Percentiles rank a stretch among this genome's conserved stretches.
phyloP scores from a whole-genome alignment of 2,329 filamentous ascomycete species.

The Alternaria gaisen region DNA sequence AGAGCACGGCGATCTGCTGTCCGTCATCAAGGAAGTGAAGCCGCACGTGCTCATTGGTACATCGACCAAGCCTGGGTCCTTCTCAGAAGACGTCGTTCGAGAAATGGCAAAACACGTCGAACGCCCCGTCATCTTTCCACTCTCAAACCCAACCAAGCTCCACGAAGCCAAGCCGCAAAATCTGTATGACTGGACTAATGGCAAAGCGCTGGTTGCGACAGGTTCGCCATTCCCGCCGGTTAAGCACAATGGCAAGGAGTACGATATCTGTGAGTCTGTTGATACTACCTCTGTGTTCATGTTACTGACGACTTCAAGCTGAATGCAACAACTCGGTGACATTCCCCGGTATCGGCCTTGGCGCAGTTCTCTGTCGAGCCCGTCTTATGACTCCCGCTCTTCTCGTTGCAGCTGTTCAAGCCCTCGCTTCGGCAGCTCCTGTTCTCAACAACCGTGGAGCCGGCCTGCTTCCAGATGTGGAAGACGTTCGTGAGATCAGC shows the following conservation, averaged over 20 bases:
- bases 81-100: slow-evolving; percentile 75
- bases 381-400: slow-evolving; percentile 76
- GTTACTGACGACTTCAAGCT: slow-evolving; percentile 57
- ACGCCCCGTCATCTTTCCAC: slow-evolving; percentile 84
- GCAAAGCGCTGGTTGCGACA: slow-evolving; percentile 80
- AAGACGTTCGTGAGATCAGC: slow-evolving; percentile 76
- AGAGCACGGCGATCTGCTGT: slow-evolving; percentile 66
- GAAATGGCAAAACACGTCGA: slow-evolving; percentile 79
- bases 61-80: slow-evolving; percentile 78
- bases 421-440: slow-evolving; percentile 75
- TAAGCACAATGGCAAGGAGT: slow-evolving; percentile 63
- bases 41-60: slow-evolving; percentile 87
- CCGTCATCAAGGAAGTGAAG: slow-evolving; percentile 73
- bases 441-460: slow-evolving; percentile 69
- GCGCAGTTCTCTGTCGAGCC: slow-evolving; percentile 74
- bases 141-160: slow-evolving; percentile 84
- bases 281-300: background rate
- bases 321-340: slow-evolving; percentile 91
- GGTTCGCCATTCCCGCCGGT: slow-evolving; percentile 84
- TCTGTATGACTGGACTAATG: slow-evolving; percentile 79
- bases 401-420: slow-evolving; percentile 81
- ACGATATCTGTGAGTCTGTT: slow-evolving; percentile 60
- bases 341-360: slow-evolving; percentile 87
- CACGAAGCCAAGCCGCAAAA: slow-evolving; percentile 84
- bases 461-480: slow-evolving; percentile 79